These are phyloP conservation scores for Silene uniflora DNA, from an alignment of 148 eudicot genomes.

Conservation along the genomic window DNA sequence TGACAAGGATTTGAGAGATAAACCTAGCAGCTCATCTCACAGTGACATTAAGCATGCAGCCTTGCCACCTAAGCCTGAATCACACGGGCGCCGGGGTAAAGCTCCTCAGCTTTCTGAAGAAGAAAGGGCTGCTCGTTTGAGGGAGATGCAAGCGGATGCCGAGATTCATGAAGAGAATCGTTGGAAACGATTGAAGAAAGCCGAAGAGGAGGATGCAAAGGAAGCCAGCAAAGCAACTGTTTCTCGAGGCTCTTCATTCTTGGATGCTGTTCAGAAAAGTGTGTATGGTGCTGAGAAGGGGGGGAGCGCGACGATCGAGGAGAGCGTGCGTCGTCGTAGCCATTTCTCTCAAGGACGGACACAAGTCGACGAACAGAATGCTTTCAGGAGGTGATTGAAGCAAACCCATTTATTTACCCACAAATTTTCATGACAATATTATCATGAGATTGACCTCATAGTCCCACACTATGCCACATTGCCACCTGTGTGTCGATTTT, in stretches of 20 bases:
- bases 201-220: slow-evolving; percentile 70
- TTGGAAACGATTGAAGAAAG: slow-evolving; percentile 85
- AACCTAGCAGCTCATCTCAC: slow-evolving; percentile 19
- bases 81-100: slow-evolving; percentile 37
- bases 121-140: slow-evolving; percentile 76
- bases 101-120: slow-evolving; percentile 71
- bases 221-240: slow-evolving; percentile 43
- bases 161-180: slow-evolving; percentile 84
- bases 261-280: slow-evolving; percentile 68
- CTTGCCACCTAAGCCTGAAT: slow-evolving; percentile 33
- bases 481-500: too few relatives aligned
- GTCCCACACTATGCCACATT: too few relatives aligned
- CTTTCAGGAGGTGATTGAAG: slow-evolving; percentile 59
- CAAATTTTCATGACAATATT: too few relatives aligned
- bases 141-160: slow-evolving; percentile 92
- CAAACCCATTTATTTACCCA: neutral
- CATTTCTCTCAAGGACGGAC: slow-evolving; percentile 77
- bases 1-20: slow-evolving; percentile 27
- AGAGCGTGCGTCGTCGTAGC: slow-evolving; percentile 82
- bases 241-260: slow-evolving; percentile 52
- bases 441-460: too few relatives aligned
- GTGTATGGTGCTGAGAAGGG: slow-evolving; percentile 93
- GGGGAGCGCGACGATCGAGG: slow-evolving; percentile 84
- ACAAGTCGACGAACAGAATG: slow-evolving; percentile 62
- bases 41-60: slow-evolving; percentile 23